Evolutionary conservation across 768 basidiomycete genomes (phyloP), one percentile per base, ranked within the genome.

Genomic region (Saitozyma sp.): DNA sequence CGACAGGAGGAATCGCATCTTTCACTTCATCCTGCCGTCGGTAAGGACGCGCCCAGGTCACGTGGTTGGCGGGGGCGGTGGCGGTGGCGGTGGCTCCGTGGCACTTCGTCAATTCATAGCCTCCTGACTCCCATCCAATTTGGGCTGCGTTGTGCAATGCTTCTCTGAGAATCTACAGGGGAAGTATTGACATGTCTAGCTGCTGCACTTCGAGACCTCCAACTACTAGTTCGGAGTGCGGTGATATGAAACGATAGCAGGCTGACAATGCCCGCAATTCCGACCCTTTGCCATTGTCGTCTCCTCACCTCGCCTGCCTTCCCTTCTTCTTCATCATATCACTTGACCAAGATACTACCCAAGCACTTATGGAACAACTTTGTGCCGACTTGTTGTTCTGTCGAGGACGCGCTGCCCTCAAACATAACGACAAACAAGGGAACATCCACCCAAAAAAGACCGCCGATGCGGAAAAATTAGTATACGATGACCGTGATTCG

Each of bases 401-500:
- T 10, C 17, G 51, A 52, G 17, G 38, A 52, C 7, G 16, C 11
- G 38, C 16, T 19, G 17, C 51, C 11, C 4, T 16, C 38, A 3
- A 38, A 16, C 2, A 38, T 19, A 11, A 19, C 11, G 13, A 10
- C 11, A 52, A 38, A 52, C 19, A 52, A 10, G 46, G 17, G 46
- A 48, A 29, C 2, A 29, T 19, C 17, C 2, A 5, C 17, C 38
- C 2, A 52, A 52, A 52, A 19, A 10, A 52, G 17, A 8, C 38
- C 16, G 17, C 58, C 48, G 38, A 40, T 8, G 13, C 3, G 48
- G 29, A 46, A 48, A 61, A 56, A 39, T 29, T 7, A 49, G 13
- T 48, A 52, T 62, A 62, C 61, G 50, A 19, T 13, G 17, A 29
- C 54, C 16, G 61, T 55, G 61, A 62, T 46, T 62, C 61, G 61